Evolutionary conservation across 116 monocot species (phyloP).

Genomic region (Posidonia oceanica): DNA sequence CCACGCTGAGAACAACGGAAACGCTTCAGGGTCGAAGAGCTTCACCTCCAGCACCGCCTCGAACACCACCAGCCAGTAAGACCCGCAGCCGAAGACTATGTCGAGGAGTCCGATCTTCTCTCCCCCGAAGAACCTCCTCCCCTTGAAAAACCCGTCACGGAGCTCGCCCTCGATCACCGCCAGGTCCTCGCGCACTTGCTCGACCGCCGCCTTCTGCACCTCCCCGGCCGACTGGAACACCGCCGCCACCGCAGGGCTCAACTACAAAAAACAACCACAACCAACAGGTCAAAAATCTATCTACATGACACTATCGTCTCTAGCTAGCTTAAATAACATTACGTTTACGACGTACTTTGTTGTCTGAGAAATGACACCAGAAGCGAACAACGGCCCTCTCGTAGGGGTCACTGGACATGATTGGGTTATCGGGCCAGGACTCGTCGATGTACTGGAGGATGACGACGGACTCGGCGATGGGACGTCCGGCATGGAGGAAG

Average conservation of each 20-base stretch:
- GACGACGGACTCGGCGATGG: constrained; percentile 61
- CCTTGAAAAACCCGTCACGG: constrained; percentile 62
- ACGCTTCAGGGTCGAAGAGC: constrained; percentile 53
- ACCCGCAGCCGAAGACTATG: constrained; percentile 81
- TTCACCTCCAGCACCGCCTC: constrained; percentile 60
- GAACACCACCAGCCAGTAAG: constrained; percentile 81
- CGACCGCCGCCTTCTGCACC: constrained; percentile 39
- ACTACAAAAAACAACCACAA: constrained; percentile 17
- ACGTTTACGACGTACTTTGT: constrained; percentile 29
- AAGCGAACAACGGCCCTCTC: constrained; percentile 54
- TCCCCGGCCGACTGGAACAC: constrained; percentile 61
- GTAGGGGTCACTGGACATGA: constrained; percentile 44
- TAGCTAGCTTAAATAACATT: neutral
- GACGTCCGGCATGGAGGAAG: constrained; percentile 44
- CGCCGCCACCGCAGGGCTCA: constrained; percentile 45
- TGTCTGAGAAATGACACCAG: constrained; percentile 79
- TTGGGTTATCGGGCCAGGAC: constrained; percentile 27
- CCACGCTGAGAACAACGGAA: constrained; percentile 74
- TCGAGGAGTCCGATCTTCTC: constrained; percentile 64
- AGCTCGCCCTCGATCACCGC: constrained; percentile 58
- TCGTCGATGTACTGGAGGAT: constrained; percentile 86
- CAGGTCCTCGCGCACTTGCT: constrained; percentile 47
- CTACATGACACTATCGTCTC: neutral
- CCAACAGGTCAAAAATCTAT: neutral
- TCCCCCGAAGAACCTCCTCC: constrained; percentile 73